Conservation (phyloP, 257 asterid species). For the Solanum appendiculatum region DNA sequence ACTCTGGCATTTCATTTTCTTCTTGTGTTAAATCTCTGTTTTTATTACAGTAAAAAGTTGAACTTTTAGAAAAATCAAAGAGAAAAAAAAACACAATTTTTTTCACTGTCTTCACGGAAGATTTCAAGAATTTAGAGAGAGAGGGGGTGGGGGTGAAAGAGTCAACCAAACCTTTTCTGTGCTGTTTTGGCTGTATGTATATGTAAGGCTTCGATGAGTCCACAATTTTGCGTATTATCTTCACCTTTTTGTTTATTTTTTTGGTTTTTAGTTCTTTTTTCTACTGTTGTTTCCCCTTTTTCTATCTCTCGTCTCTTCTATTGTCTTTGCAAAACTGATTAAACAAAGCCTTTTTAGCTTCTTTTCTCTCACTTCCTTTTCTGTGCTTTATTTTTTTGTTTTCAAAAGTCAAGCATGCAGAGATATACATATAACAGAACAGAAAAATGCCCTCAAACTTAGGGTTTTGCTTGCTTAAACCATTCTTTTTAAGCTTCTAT, state of each 20-base stretch:
- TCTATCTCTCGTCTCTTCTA: neutral
- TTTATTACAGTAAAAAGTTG: neutral
- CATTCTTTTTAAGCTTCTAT: neutral
- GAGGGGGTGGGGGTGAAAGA: slow-evolving; percentile 2
- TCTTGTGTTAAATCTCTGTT: neutral
- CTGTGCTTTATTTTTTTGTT: neutral
- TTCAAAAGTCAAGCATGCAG: slow-evolving; percentile 20
- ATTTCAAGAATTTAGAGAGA: neutral
- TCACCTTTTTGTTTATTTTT: neutral
- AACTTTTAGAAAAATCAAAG: neutral
- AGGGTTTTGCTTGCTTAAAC: slow-evolving; percentile 11
- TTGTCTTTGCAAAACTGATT: slow-evolving; percentile 3
- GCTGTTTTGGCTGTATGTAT: slow-evolving; percentile 21
- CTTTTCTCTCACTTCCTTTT: slow-evolving; percentile 3
- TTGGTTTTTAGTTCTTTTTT: neutral
- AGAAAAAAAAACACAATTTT: neutral
- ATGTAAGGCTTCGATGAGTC: slow-evolving; percentile 37
- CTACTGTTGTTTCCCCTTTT: neutral
- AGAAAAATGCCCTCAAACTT: neutral
- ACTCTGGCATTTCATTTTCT: neutral
- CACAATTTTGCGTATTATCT: slow-evolving; percentile 30
- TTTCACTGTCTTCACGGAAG: neutral
- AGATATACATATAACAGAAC: slow-evolving; percentile 1
- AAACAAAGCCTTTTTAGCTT: neutral
- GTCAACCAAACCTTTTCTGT: slow-evolving; percentile 31